phyloP scores from a whole-genome alignment of 306 rosid genomes.

The Trichosanthes cucumerina region DNA sequence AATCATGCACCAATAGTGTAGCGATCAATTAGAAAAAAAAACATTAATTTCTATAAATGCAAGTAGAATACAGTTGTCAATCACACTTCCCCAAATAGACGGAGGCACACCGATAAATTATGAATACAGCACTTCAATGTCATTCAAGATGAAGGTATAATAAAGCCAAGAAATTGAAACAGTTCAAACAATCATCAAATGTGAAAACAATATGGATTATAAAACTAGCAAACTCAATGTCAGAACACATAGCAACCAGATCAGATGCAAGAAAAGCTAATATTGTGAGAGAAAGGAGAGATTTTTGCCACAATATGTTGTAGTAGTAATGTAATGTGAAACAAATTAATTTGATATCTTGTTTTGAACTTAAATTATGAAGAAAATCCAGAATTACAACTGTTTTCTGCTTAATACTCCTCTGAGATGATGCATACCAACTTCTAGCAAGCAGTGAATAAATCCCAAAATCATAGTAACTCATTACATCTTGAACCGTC shows the following conservation, averaged over 20 bases:
- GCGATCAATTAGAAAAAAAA: background rate
- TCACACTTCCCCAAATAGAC: background rate
- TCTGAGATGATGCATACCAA: background rate
- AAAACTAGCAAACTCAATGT: background rate
- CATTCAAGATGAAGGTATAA: background rate
- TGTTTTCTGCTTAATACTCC: background rate
- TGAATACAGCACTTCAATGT: background rate
- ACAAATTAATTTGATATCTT: background rate
- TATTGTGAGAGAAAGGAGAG: background rate
- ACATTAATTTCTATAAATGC: background rate
- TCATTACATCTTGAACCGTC: background rate
- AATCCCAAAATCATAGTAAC: background rate
- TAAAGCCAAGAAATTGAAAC: background rate
- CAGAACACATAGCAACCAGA: background rate
- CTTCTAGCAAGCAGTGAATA: background rate
- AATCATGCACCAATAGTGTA: background rate
- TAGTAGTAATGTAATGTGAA: background rate
- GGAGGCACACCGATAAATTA: background rate
- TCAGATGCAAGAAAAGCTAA: background rate
- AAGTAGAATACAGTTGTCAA: background rate
- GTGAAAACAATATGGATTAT: background rate
- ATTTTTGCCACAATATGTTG: background rate
- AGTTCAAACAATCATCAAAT: background rate
- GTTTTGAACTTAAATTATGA: background rate
- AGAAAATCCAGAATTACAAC: background rate